Percentiles rank a stretch among this genome's conserved stretches.
These are phyloP conservation scores for Areca catechu DNA, from an alignment of 176 grass and related monocot species.

Conservation along the genomic window DNA sequence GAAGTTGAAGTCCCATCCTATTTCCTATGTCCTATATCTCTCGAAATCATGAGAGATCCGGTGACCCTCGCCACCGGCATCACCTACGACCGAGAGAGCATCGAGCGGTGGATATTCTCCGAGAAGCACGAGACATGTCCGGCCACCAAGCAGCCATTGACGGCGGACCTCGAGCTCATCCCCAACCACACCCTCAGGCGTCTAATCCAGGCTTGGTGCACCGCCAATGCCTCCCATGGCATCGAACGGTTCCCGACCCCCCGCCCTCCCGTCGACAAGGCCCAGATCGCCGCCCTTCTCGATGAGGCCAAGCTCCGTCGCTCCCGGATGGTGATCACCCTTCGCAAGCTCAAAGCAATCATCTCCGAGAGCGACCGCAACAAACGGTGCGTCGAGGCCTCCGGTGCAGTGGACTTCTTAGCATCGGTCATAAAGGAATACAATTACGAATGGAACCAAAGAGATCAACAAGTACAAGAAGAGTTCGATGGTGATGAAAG, in stretches of 20 bases:
- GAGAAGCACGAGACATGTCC: constrained; percentile 63
- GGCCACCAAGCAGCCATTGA: constrained; percentile 53
- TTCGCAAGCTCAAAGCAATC: constrained; percentile 38
- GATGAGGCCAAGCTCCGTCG: constrained; percentile 10
- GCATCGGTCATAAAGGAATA: constrained; percentile 31
- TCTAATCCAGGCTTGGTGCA: constrained; percentile 84
- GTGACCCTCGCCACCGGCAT: constrained; percentile 87
- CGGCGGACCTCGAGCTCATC: constrained; percentile 47
- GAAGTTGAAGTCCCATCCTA: constrained; percentile 52
- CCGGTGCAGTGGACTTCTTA: constrained; percentile 38
- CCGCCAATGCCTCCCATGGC: constrained; percentile 31
- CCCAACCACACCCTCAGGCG: constrained; percentile 92
- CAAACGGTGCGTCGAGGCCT: constrained; percentile 39
- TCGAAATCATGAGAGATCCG: constrained; percentile 76
- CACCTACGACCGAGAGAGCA: constrained; percentile 80
- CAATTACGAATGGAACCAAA: not conserved
- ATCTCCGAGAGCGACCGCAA: constrained; percentile 56
- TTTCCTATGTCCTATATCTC: constrained; percentile 87
- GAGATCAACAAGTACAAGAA: not conserved
- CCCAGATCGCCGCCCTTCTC: constrained; percentile 32
- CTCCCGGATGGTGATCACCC: constrained; percentile 5
- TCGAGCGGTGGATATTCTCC: constrained; percentile 80
- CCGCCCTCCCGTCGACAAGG: constrained; percentile 38
- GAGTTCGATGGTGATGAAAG: not conserved
- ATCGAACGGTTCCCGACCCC: constrained; percentile 70